A percentile compares a stretch with the other conserved stretches of the same genome.
phyloP scores from a whole-genome alignment of 2,329 filamentous ascomycete genomes.

The Xylariaceae sp. region DNA sequence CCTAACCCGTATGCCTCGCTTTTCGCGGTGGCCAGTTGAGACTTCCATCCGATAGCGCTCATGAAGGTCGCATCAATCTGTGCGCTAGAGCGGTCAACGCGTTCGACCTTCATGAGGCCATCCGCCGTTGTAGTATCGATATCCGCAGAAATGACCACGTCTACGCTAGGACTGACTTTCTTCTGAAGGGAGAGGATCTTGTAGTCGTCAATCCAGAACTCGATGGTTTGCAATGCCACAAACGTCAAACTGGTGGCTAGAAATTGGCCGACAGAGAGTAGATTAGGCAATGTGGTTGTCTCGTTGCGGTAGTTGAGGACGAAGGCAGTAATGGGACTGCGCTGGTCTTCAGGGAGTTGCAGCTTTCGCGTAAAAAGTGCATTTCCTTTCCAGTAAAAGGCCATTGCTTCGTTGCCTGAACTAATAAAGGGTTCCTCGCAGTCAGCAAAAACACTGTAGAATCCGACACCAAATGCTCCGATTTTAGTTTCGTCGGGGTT shows the following conservation, averaged over 20 bases:
- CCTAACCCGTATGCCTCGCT: constrained; percentile 46
- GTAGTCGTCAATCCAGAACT: constrained; percentile 86
- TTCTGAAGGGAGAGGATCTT: constrained; percentile 74
- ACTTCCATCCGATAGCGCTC: constrained; percentile 81
- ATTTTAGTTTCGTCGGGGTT: constrained; percentile 99
- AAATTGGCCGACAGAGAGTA: constrained; percentile 85
- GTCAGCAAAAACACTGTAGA: constrained; percentile 97
- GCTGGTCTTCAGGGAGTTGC: constrained; percentile 62
- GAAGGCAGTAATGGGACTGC: constrained; percentile 75
- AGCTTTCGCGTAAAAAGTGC: constrained; percentile 87
- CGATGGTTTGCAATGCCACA: constrained; percentile 79
- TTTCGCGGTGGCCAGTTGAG: constrained; percentile 43
- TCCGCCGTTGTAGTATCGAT: constrained; percentile 80
- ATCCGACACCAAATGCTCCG: constrained; percentile 94
- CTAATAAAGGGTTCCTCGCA: constrained; percentile 97
- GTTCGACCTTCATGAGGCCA: constrained; percentile 77
- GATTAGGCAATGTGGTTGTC: constrained; percentile 77
- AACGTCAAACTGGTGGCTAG: constrained; percentile 93
- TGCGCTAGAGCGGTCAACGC: constrained; percentile 78
- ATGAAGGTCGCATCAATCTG: constrained; percentile 91
- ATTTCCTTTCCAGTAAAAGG: constrained; percentile 99
- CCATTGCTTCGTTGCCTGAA: constrained; percentile 88
- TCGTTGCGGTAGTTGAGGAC: constrained; percentile 88
- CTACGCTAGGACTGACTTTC: constrained; percentile 72
- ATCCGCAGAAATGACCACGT: constrained; percentile 68